Base-by-base conservation (phyloP, 1,284 basidiomycete genomes). In the Ustilago nuda region DNA sequence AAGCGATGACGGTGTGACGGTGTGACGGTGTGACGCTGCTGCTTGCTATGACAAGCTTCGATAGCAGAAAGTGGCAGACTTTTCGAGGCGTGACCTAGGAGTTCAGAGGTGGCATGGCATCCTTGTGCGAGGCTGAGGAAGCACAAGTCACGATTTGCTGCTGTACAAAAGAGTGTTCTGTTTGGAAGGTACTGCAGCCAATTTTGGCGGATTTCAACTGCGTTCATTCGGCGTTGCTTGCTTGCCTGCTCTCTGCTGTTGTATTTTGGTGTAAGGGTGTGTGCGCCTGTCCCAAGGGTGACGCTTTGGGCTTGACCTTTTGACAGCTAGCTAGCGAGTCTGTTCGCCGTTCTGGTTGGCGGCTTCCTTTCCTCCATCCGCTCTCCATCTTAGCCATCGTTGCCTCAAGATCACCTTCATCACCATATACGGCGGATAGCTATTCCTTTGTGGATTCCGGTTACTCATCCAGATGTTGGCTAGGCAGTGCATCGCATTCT, bases 321-420 rank as follows among this genome's bases (percentile, higher is more conserved):
- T 30, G 27, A 27, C 43, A 36, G 43, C 39, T 46, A 15, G 45
- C 45, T 46, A 15, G 45, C 45, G 23, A 48, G n/a, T 48, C 39
- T 35, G 33, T 39, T 37, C 17, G 9, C 33, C 30, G n/a, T 35
- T 15, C 11, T 46, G 30, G 33, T 46, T 33, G 32, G 9, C 45
- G 23, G 23, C 23, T 27, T 48, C 48, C 56, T 30, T 45, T 39
- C 56, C 33, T 46, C 56, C 56, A 57, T 57, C 56, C 33, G 32
- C 32, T 48, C 52, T 27, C 8, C 58, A 52, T 56, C 53, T 50
- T 45, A 30, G 53, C 52, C 57, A 66, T 61, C 64, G 12, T 17
- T 33, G 33, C 39, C 41, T 56, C 55, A 43, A 56, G 55, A 56
- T 45, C 55, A 45, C 39, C 36, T 45, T 19, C 43, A 19, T 45